A percentile compares a stretch with the other conserved stretches of the same genome.
These are phyloP conservation scores for Mycena haematopus DNA, from an alignment of 768 basidiomycete species.

Conservation along the genomic window DNA sequence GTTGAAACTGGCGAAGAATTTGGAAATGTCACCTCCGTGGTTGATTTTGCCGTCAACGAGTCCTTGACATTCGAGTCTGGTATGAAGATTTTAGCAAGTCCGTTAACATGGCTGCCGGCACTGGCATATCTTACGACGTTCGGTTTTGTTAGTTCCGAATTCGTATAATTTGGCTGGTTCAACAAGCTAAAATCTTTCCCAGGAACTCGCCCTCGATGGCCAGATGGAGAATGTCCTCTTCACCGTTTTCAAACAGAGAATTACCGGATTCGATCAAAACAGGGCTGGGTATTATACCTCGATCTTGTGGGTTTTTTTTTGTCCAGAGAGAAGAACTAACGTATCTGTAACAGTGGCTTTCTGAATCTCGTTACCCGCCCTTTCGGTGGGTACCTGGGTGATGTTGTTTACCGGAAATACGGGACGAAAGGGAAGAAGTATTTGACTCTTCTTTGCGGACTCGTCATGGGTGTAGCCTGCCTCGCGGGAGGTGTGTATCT, in stretches of 20 bases:
- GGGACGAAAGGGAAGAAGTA: conserved; percentile 57
- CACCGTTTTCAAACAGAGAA: conserved; percentile 42
- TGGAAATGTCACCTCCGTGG: conserved; percentile 35
- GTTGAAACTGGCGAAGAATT: conserved; percentile 19
- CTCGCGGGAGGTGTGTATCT: conserved; percentile 56
- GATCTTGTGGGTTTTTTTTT: conserved; percentile 29
- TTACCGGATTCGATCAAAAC: conserved; percentile 50
- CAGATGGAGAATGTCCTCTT: conserved; percentile 56
- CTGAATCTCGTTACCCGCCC: conserved; percentile 60
- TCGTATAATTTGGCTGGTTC: not conserved
- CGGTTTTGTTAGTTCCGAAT: conserved; percentile 42
- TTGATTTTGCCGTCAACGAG: conserved; percentile 55
- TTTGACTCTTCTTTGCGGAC: conserved; percentile 48
- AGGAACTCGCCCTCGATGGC: conserved; percentile 61
- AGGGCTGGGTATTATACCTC: conserved; percentile 59
- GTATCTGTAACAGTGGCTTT: conserved; percentile 45
- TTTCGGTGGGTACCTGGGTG: conserved; percentile 54
- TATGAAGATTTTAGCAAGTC: conserved; percentile 42
- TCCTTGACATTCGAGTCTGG: conserved; percentile 44
- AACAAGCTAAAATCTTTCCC: not conserved
- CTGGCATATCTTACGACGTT: conserved; percentile 62
- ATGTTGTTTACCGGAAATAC: conserved; percentile 48
- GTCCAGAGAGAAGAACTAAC: not conserved
- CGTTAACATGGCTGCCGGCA: conserved; percentile 61
- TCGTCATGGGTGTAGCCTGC: conserved; percentile 50